phyloP scores from a whole-genome alignment of 2,329 filamentous ascomycete genomes.

The Talaromyces amestolkiae region DNA sequence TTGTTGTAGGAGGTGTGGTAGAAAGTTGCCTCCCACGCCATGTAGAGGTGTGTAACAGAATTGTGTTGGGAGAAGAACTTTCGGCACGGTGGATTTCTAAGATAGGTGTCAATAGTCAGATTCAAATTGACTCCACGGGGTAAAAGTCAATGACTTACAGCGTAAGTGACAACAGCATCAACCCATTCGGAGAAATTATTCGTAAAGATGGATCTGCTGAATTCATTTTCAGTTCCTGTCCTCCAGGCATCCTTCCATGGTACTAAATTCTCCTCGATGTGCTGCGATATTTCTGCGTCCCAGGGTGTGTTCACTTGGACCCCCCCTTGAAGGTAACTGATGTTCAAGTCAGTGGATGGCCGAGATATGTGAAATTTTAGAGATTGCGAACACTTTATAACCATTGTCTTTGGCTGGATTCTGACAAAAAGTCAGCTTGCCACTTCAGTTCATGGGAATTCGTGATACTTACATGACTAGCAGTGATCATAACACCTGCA shows the following conservation, averaged over 20 bases:
- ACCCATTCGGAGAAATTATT: conserved; percentile 32
- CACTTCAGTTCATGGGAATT: neutral
- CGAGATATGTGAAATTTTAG: neutral
- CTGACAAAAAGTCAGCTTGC: neutral
- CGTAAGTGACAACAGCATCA: conserved; percentile 14
- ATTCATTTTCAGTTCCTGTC: conserved; percentile 30
- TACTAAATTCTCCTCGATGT: conserved; percentile 55
- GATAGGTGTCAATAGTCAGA: neutral
- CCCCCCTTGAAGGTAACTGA: conserved; percentile 60
- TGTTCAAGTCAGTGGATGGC: conserved; percentile 23
- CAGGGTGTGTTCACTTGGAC: conserved; percentile 65
- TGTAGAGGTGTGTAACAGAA: conserved; percentile 47
- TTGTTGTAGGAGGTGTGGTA: conserved; percentile 34
- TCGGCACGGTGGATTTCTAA: conserved; percentile 32
- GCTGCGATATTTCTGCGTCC: conserved; percentile 57
- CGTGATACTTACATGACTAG: conserved; percentile 51
- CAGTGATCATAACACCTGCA: conserved; percentile 65
- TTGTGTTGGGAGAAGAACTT: conserved; percentile 29
- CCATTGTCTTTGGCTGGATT: conserved; percentile 34
- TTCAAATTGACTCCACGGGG: neutral
- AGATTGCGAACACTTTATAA: conserved; percentile 56
- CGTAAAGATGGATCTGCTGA: conserved; percentile 34
- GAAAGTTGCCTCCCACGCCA: conserved; percentile 38
- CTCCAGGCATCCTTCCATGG: conserved; percentile 48
- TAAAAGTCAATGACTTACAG: neutral